Base-by-base conservation (phyloP, 2,329 filamentous ascomycete species). In the Cladorrhinum sp. region DNA sequence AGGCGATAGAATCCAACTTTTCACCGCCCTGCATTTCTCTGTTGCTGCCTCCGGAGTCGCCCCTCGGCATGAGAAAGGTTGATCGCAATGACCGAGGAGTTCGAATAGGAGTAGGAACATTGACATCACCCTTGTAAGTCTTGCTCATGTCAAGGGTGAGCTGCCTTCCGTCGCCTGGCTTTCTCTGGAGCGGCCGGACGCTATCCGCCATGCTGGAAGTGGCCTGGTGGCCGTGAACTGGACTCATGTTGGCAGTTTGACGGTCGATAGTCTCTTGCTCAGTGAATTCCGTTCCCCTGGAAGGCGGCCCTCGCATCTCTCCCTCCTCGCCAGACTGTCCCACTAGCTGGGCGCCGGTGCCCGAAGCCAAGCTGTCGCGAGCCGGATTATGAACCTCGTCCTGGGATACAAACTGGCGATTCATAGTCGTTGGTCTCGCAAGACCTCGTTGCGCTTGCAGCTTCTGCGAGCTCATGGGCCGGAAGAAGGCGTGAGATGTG, bases 391-490 rank as follows among this genome's bases (percentile, higher is more conserved):
- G 64, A 21, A 52, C 57, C 12, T 65, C 64, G 18, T 67, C 65
- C n/a, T 66, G 59, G 18, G 64, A 68, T 42, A 70, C 72, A 18
- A 72, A 69, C 21, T 73, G 73, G 23, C 79, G 77, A 59, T 71
- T 73, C 67, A 76, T 73, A 21, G 76, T 79, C 14, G 74, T 67
- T 5, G 80, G 77, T 21, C 82, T 77, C 39, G 77, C 71, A 8
- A 75, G 85, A 65, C 88, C 87, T 73, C 94, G 83, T 75, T 98
- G 95, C 58, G 92, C 92, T 76, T 98, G 94, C 55, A 98, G 80
- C 73, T 92, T 89, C 73, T 96, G 92, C 23, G 94, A 96, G 77
- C 93, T 98, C 92, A 99, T 96, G 42, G 95, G 95, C 21, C 89
- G 89, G 72, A 96, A 96, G 78, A 99, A 98, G 58, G 91, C 94